Conservation (phyloP, 495 filamentous ascomycete genomes). For the Xylaria nigripes region DNA sequence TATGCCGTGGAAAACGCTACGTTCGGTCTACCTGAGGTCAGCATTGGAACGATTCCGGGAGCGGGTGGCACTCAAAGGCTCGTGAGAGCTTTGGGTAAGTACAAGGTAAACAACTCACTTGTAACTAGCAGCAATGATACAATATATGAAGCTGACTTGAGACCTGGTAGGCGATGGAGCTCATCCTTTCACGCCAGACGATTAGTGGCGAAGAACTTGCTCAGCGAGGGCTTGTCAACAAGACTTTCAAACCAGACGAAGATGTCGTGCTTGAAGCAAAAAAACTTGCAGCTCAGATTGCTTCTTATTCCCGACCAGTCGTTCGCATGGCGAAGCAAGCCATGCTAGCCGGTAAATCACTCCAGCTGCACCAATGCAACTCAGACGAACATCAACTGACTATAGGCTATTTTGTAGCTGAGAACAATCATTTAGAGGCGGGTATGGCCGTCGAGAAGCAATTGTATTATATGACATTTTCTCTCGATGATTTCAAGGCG, state of each 20-base stretch:
- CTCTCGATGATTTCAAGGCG: conserved; percentile 11
- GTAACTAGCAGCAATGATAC: not conserved
- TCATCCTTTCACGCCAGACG: conserved; percentile 67
- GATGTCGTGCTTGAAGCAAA: conserved; percentile 17
- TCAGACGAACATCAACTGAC: conserved; percentile 2
- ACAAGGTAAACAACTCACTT: conserved; percentile 20
- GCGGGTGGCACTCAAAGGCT: conserved; percentile 38
- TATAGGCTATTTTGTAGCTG: conserved; percentile 7
- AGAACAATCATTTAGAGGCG: conserved; percentile 16
- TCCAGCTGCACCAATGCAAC: not conserved
- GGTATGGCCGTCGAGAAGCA: conserved; percentile 22
- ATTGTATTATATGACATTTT: conserved; percentile 19
- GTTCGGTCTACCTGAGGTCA: conserved; percentile 39
- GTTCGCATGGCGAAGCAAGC: conserved; percentile 21
- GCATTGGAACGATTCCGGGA: conserved; percentile 36
- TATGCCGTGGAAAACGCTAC: conserved; percentile 23
- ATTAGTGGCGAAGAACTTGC: conserved; percentile 54
- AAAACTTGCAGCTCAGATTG: conserved; percentile 16
- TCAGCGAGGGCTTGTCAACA: conserved; percentile 17
- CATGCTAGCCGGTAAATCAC: conserved; percentile 17
- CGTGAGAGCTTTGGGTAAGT: conserved; percentile 32
- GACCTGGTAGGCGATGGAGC: conserved; percentile 77
- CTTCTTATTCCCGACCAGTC: conserved; percentile 16
- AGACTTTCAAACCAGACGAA: conserved; percentile 2
- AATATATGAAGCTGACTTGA: conserved; percentile 19